Base-by-base conservation (phyloP, 2,329 filamentous ascomycete genomes). In the Aureobasidium zeae region DNA sequence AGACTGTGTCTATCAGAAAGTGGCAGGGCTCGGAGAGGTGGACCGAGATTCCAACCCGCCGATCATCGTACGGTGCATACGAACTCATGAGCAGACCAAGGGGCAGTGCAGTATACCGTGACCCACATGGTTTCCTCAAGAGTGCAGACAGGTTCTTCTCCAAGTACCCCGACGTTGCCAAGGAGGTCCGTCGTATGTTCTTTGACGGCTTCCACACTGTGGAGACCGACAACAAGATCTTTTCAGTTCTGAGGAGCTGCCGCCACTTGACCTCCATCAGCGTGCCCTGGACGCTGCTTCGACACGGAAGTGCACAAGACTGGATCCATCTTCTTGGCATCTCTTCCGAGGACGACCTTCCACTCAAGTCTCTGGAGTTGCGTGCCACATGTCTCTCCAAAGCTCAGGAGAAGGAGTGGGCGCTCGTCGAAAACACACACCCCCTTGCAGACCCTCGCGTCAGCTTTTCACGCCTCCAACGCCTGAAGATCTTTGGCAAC, bases 401-500 rank as follows among this genome's bases (percentile, higher is more conserved):
- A 25, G 61, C 67, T 28, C 69, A 73, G 52, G 62, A 62, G 10
- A 53, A 57, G 2, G 55, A 57, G 11, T 68, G 66, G 48, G 58
- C 62, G 21, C 51, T 68, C 16, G 65, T 73, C 47, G 53, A 65
- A 17, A 56, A 60, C 28, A 36, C 53, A 8, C 56, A 62, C 41
- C 64, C 70, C 8, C 57, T 74, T 12, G 57, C 63, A 35, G 66
- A 68, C 30, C 46, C 53, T 6, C 49, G 54, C 1, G 65, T 72
- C 47, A 63, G 72, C 55, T 74, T 75, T 51, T 59, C 66, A 47
- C 59, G 64, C 22, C 62, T 75, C 31, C 64, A 64, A 44, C 67
- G 69, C 15, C 57, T 75, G 42, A 74, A 74, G 56, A 64, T 75
- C 46, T 72, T 73, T 49, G 72, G 72, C 45, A 68, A 73, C 56